phyloP scores from a whole-genome alignment of 768 basidiomycete genomes.

The Pulveroboletus sp. region DNA sequence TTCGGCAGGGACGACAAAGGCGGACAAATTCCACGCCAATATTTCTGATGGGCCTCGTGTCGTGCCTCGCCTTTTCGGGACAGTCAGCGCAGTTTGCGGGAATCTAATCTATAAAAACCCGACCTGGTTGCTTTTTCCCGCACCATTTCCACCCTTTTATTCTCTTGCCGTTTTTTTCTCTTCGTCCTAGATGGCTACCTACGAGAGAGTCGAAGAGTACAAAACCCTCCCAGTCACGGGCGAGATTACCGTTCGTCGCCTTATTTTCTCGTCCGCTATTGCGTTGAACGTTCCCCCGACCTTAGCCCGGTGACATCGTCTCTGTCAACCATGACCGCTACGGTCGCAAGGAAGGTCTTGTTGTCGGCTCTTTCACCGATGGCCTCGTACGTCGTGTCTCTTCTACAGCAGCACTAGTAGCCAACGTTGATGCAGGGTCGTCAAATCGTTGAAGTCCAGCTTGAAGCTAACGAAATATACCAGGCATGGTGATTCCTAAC shows the following conservation, averaged over 20 bases:
- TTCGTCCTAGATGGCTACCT: constrained; percentile 35
- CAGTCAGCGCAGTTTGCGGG: constrained; percentile 24
- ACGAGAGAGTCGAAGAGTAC: constrained; percentile 31
- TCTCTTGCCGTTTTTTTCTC: constrained; percentile 21
- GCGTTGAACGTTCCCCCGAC: constrained; percentile 2
- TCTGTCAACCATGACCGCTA: constrained; percentile 60
- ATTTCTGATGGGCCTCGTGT: constrained; percentile 42
- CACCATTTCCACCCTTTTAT: constrained; percentile 23
- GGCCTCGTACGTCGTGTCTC: constrained; percentile 45
- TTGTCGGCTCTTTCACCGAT: constrained; percentile 73
- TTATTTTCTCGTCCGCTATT: neutral
- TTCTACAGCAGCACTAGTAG: neutral
- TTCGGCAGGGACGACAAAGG: no score
- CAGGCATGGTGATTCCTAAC: constrained; percentile 51
- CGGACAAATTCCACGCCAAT: no score
- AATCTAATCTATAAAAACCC: constrained; percentile 52
- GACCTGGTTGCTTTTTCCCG: constrained; percentile 21
- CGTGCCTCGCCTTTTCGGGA: constrained; percentile 39
- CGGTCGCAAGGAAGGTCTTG: constrained; percentile 73
- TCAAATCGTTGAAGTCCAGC: constrained; percentile 77
- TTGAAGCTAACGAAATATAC: constrained; percentile 65
- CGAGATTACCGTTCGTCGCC: constrained; percentile 33
- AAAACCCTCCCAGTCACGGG: constrained; percentile 24
- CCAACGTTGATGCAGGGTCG: constrained; percentile 51
- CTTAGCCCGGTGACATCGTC: constrained; percentile 76